These are phyloP conservation scores for Graphilbum fragrans DNA, from an alignment of 2,329 filamentous ascomycete genomes.

Conservation along the genomic window DNA sequence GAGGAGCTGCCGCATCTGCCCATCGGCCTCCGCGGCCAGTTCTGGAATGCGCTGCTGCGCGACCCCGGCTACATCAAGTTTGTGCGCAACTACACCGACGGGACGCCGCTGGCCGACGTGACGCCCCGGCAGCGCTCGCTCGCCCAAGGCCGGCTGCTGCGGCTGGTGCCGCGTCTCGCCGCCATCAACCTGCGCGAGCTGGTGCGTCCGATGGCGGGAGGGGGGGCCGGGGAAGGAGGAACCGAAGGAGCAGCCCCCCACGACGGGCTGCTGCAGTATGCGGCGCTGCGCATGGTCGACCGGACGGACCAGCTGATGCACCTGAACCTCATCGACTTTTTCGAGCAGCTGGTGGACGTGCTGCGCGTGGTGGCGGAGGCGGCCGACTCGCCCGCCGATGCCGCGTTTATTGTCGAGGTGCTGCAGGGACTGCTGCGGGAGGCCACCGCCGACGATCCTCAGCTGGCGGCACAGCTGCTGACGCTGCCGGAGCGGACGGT, in stretches of 20 bases:
- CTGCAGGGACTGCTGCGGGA: slow-evolving; percentile 26
- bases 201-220: slow-evolving; percentile 8
- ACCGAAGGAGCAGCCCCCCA: not conserved
- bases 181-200: slow-evolving; percentile 31
- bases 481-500: slow-evolving; percentile 35
- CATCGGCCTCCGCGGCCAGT: slow-evolving; percentile 23
- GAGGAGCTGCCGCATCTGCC: slow-evolving; percentile 23
- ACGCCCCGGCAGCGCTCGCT: slow-evolving; percentile 26
- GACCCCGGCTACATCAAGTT: slow-evolving; percentile 30
- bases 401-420: slow-evolving; percentile 20
- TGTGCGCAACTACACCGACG: slow-evolving; percentile 17
- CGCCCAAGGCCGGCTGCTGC: slow-evolving; percentile 40
- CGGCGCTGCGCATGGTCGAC: slow-evolving; percentile 38
- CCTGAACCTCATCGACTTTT: slow-evolving; percentile 38
- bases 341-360: slow-evolving; percentile 35
- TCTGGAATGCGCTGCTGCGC: slow-evolving; percentile 42
- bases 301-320: slow-evolving; percentile 36
- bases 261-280: slow-evolving; percentile 34
- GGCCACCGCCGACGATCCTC: slow-evolving; percentile 25
- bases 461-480: slow-evolving; percentile 24
- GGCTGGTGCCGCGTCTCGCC: slow-evolving; percentile 37
- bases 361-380: slow-evolving; percentile 26
- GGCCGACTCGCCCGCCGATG: slow-evolving; percentile 7
- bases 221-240: slow-evolving; percentile 7
- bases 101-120: not conserved